These are phyloP conservation scores for Zychaea mexicana DNA, from an alignment of 371 early-diverging fungal species.

Conservation along the genomic window DNA sequence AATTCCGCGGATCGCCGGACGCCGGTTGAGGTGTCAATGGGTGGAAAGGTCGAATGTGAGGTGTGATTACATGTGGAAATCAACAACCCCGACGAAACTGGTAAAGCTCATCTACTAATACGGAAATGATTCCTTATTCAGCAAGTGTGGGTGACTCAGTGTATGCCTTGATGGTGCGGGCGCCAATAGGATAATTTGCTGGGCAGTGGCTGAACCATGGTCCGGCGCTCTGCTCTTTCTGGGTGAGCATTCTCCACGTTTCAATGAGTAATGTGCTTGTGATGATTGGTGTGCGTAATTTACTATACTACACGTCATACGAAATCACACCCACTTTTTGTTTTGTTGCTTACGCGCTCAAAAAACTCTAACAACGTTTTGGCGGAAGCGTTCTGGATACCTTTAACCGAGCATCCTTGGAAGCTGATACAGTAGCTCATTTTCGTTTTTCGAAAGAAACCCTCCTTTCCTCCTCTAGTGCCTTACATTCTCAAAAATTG, in stretches of 20 bases:
- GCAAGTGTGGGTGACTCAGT: background rate
- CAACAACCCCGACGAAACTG: background rate
- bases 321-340: too few species aligned
- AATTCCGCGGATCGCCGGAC: constrained; percentile 2
- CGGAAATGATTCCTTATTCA: background rate
- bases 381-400: background rate
- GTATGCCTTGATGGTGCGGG: background rate
- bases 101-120: background rate
- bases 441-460: background rate
- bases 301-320: background rate
- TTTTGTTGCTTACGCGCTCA: too few species aligned
- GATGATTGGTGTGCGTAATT: background rate
- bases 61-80: background rate
- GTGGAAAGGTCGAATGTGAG: background rate
- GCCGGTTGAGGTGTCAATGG: constrained; percentile 4
- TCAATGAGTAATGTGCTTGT: constrained; percentile 1
- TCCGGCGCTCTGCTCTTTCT: background rate
- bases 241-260: background rate
- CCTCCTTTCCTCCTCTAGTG: background rate
- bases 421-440: too few species aligned
- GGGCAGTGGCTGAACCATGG: background rate
- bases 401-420: background rate
- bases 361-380: background rate
- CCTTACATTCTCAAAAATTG: background rate
- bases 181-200: constrained; percentile 3